Percentiles rank a stretch among this genome's conserved stretches.
Evolutionary conservation across 352 stramenopile genomes (phyloP).

Genomic region (Phytophthora lateralis): DNA sequence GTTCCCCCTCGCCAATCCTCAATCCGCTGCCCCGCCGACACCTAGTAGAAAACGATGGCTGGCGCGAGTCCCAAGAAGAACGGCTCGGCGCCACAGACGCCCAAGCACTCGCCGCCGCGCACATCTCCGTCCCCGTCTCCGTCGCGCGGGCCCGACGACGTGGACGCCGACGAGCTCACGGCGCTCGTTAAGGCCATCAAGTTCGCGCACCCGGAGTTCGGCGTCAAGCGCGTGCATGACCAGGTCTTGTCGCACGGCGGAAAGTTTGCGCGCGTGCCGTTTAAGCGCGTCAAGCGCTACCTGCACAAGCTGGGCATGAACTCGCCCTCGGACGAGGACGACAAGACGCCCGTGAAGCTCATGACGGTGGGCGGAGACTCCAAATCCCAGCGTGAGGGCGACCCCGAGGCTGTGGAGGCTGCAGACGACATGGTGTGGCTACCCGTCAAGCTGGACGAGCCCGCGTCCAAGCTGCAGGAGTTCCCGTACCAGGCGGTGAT

Average conservation of each 20-base stretch:
- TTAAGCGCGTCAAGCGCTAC: constrained; percentile 87
- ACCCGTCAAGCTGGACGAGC: constrained; percentile 84
- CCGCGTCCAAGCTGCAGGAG: constrained; percentile 73
- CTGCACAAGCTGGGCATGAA: constrained; percentile 83
- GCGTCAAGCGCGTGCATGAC: constrained; percentile 84
- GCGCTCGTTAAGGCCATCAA: constrained; percentile 89
- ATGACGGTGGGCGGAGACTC: constrained; percentile 85
- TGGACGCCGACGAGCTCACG: constrained; percentile 80
- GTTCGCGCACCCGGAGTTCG: constrained; percentile 83
- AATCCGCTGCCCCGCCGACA: constrained; percentile 9
- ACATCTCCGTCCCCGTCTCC: constrained; percentile 38
- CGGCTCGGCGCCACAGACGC: constrained; percentile 34
- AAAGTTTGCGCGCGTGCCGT: constrained; percentile 74
- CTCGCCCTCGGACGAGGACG: constrained; percentile 39
- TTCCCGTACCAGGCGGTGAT: constrained; percentile 88
- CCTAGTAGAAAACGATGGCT: constrained; percentile 17
- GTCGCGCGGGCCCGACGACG: constrained; percentile 37
- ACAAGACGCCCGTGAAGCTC: constrained; percentile 63
- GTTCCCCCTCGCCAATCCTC: constrained; percentile 30
- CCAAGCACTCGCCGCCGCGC: constrained; percentile 25
- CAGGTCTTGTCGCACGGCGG: constrained; percentile 78
- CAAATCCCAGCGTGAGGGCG: constrained; percentile 55
- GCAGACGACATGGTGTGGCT: constrained; percentile 69
- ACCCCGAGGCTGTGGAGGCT: constrained; percentile 6
- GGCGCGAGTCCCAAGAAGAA: constrained; percentile 34